These are phyloP conservation scores for Fusarium veterinarium DNA, from an alignment of 2,329 filamentous ascomycete species.

Conservation along the genomic window DNA sequence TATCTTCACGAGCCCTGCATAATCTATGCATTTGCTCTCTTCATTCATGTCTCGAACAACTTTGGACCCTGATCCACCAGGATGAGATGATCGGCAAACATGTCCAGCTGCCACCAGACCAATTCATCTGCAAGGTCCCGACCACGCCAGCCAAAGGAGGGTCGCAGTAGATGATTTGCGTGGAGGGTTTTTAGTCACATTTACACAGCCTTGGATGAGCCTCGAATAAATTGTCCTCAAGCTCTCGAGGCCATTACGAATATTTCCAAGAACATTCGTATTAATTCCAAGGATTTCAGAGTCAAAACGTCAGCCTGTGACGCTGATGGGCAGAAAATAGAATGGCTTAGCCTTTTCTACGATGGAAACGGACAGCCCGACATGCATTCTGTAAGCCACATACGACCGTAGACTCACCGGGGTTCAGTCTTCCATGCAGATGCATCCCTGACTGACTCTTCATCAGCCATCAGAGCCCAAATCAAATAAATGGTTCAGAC, in stretches of 20 bases:
- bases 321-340: slow-evolving; percentile 23
- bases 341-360: slow-evolving; percentile 27
- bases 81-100: slow-evolving; percentile 32
- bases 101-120: slow-evolving; percentile 18
- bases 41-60: slow-evolving; percentile 1
- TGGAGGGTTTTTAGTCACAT: slow-evolving; percentile 9
- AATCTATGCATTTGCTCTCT: slow-evolving; percentile 18
- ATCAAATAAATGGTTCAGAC: slow-evolving; percentile 19
- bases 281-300: neutral
- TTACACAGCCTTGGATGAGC: slow-evolving; percentile 19
- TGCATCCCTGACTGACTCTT: slow-evolving; percentile 26
- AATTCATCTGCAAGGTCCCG: slow-evolving; percentile 44
- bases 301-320: slow-evolving; percentile 6
- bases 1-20: slow-evolving; percentile 20
- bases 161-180: slow-evolving; percentile 37
- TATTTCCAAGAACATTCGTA: neutral
- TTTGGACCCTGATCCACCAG: slow-evolving; percentile 34
- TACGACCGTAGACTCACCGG: slow-evolving; percentile 25
- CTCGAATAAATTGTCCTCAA: slow-evolving; percentile 4
- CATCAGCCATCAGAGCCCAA: slow-evolving; percentile 10
- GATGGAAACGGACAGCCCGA: slow-evolving; percentile 34
- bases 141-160: slow-evolving; percentile 26
- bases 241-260: neutral
- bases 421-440: slow-evolving; percentile 33
- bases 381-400: slow-evolving; percentile 35